phyloP scores from a whole-genome alignment of 2,329 filamentous ascomycete species.

The Curvularia hawaiiensis region DNA sequence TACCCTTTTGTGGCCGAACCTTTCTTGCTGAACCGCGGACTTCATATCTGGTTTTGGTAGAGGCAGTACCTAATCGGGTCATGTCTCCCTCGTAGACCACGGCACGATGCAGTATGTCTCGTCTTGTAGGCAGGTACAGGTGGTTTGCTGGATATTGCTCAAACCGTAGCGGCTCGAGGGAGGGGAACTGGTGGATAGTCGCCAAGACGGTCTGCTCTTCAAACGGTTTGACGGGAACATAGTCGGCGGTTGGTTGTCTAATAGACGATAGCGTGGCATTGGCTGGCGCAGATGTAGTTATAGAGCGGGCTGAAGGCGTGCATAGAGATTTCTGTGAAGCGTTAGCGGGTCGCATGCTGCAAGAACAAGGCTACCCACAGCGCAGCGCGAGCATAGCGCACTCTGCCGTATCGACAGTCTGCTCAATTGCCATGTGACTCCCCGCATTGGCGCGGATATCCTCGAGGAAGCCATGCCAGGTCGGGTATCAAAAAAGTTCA shows the following conservation, averaged over 20 bases:
- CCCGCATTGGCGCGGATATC: slow-evolving; percentile 45
- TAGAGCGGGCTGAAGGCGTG: slow-evolving; percentile 34
- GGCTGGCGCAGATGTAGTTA: slow-evolving; percentile 55
- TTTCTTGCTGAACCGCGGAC: slow-evolving; percentile 85
- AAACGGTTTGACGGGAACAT: slow-evolving; percentile 41
- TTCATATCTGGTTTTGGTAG: slow-evolving; percentile 64
- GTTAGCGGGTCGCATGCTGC: slow-evolving; percentile 42
- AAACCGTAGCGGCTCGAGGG: slow-evolving; percentile 80
- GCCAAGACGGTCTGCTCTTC: slow-evolving; percentile 67
- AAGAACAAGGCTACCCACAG: slow-evolving; percentile 52
- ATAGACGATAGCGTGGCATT: slow-evolving; percentile 60
- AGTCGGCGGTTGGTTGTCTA: slow-evolving; percentile 46
- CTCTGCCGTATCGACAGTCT: slow-evolving; percentile 36
- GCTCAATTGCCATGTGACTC: slow-evolving; percentile 39
- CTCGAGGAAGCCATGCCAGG: slow-evolving; percentile 49
- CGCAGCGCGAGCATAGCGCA: slow-evolving; percentile 53
- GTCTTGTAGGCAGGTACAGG: slow-evolving; percentile 83
- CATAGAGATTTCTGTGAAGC: slow-evolving; percentile 31
- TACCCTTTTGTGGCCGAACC: slow-evolving; percentile 84
- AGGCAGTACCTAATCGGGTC: slow-evolving; percentile 77
- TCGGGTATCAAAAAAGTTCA: slow-evolving; percentile 25
- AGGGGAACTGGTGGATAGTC: slow-evolving; percentile 89
- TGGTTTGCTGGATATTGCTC: slow-evolving; percentile 80
- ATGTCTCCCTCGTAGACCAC: slow-evolving; percentile 91
- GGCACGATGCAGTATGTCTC: slow-evolving; percentile 90